Conservation (phyloP, 257 asterid species). For the Vinca minor region DNA sequence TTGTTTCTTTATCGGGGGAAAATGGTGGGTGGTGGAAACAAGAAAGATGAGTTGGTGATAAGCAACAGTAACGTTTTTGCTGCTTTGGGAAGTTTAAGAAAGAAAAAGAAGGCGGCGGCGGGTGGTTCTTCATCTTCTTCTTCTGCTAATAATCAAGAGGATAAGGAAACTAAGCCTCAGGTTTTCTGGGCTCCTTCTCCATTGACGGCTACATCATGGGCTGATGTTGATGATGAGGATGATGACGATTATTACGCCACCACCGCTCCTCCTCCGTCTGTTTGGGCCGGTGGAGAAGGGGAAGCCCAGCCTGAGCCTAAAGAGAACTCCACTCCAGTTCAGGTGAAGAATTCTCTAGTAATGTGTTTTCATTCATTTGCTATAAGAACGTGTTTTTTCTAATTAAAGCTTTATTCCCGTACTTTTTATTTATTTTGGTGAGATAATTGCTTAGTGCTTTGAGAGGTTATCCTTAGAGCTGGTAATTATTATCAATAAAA, state of each 20-base stretch:
- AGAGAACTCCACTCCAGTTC: constrained; percentile 31
- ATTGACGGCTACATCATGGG: constrained; percentile 76
- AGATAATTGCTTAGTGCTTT: too few relatives aligned
- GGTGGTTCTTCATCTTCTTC: constrained; percentile 27
- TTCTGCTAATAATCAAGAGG: constrained; percentile 21
- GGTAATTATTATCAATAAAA: too few relatives aligned
- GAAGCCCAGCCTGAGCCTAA: constrained; percentile 22
- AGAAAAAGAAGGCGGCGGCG: constrained; percentile 81
- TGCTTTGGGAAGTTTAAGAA: constrained; percentile 73
- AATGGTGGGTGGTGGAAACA: constrained; percentile 86
- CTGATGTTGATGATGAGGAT: constrained; percentile 94
- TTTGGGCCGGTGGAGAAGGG: constrained; percentile 44
- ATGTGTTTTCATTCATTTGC: neutral
- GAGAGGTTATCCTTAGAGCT: too few relatives aligned
- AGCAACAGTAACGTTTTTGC: constrained; percentile 84
- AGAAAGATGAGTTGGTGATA: constrained; percentile 67
- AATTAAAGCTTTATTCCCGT: neutral
- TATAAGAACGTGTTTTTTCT: neutral
- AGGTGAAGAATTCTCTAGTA: too few relatives aligned
- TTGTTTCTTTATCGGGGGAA: constrained; percentile 3
- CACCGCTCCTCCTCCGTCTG: constrained; percentile 71
- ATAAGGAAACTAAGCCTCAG: constrained; percentile 35
- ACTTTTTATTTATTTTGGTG: neutral
- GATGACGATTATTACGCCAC: constrained; percentile 94
- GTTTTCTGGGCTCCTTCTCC: constrained; percentile 96